Evolutionary conservation across 352 stramenopile genomes (phyloP).

Genomic region (Globisporangium cystogenes): DNA sequence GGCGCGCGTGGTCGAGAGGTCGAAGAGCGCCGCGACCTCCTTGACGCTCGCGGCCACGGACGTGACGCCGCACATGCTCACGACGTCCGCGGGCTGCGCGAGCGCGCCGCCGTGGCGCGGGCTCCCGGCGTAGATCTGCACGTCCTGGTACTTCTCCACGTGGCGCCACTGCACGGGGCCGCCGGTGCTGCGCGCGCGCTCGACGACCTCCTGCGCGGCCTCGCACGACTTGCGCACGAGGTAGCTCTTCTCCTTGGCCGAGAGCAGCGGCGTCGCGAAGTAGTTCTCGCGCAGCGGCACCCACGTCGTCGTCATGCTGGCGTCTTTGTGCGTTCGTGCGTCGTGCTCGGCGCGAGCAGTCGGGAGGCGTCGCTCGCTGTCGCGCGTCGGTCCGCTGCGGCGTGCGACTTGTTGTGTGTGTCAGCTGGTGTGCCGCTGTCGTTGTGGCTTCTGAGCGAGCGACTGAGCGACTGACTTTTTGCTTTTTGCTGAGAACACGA

Average conservation of each 20-base stretch:
- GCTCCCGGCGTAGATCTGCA: conserved; percentile 71
- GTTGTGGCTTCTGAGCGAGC: too few species aligned
- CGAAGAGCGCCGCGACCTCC: conserved; percentile 70
- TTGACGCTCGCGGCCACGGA: conserved; percentile 61
- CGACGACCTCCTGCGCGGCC: conserved; percentile 70
- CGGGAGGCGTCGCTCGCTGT: too few species aligned
- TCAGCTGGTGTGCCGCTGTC: too few species aligned
- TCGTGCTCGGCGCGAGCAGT: not conserved
- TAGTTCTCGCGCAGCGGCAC: conserved; percentile 71
- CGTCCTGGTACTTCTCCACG: conserved; percentile 67
- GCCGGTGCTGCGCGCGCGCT: conserved; percentile 51
- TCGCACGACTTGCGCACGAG: conserved; percentile 80
- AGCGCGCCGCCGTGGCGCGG: conserved; percentile 22
- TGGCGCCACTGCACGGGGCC: conserved; percentile 71
- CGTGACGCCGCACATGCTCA: conserved; percentile 78
- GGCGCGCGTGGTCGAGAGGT: conserved; percentile 46
- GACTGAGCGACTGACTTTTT: too few species aligned
- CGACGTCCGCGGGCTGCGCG: conserved; percentile 20
- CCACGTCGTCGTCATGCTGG: conserved; percentile 34
- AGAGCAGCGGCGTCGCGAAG: conserved; percentile 67
- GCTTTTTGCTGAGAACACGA: too few species aligned
- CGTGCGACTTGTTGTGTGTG: too few species aligned
- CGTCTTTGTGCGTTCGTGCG: too few species aligned
- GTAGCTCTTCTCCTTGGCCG: conserved; percentile 58
- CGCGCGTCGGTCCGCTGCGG: too few species aligned